Percentiles rank a stretch among this genome's conserved stretches.
Conservation (phyloP, 768 basidiomycete genomes). For the Pholiota microspora region DNA sequence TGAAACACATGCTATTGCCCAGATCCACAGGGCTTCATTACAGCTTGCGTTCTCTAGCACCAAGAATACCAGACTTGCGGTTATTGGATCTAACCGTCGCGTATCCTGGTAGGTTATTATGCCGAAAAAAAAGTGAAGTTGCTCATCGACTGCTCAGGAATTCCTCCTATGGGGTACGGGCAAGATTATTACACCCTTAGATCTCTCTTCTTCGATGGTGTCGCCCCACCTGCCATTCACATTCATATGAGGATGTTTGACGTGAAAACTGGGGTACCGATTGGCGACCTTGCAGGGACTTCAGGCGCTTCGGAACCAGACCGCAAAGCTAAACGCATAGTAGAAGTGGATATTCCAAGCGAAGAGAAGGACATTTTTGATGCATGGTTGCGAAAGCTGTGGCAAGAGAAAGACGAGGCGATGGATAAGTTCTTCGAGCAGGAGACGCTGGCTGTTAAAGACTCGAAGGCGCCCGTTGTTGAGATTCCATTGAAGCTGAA, state of each 20-base stretch:
- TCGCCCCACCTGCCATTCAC: slow-evolving; percentile 84
- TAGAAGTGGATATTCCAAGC: slow-evolving; percentile 51
- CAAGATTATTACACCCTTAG: slow-evolving; percentile 88
- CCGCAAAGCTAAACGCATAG: slow-evolving; percentile 24
- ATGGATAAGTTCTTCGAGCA: slow-evolving; percentile 65
- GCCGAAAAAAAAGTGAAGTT: neutral
- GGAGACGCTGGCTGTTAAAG: slow-evolving; percentile 39
- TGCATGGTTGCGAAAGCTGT: slow-evolving; percentile 76
- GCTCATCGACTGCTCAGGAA: slow-evolving; percentile 40
- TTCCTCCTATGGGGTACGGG: slow-evolving; percentile 78
- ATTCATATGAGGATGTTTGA: slow-evolving; percentile 83
- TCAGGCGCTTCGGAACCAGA: slow-evolving; percentile 28
- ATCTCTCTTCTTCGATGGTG: slow-evolving; percentile 79
- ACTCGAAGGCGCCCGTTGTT: slow-evolving; percentile 25
- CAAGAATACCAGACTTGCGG: slow-evolving; percentile 72
- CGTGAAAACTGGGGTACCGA: slow-evolving; percentile 64
- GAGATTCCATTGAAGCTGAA: slow-evolving; percentile 63
- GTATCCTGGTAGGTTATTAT: slow-evolving; percentile 68
- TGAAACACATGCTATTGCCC: slow-evolving; percentile 81
- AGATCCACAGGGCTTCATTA: slow-evolving; percentile 90
- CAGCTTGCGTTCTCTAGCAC: slow-evolving; percentile 75
- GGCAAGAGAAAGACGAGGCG: slow-evolving; percentile 81
- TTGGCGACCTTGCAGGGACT: slow-evolving; percentile 51
- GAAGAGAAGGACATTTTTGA: slow-evolving; percentile 72
- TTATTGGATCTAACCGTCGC: slow-evolving; percentile 90